Evolutionary conservation across 306 rosid species (phyloP).

Genomic region (Malus asiatica): DNA sequence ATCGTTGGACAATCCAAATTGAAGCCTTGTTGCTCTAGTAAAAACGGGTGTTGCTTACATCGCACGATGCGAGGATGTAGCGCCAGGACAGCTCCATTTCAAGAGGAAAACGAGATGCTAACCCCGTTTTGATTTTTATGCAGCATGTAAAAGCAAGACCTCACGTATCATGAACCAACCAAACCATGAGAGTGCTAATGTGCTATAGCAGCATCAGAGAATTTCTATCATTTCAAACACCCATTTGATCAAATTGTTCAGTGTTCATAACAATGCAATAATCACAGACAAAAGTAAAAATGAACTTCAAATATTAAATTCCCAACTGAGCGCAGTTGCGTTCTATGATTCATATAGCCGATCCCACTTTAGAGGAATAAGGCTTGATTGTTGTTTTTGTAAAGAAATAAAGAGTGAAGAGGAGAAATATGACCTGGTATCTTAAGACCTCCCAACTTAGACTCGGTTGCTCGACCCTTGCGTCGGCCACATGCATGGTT

Average conservation of each 20-base stretch:
- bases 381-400: no score
- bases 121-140: background rate
- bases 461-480: no score
- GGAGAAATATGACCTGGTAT: no score
- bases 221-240: background rate
- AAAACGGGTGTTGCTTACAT: no score
- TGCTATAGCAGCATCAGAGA: background rate
- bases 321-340: rapidly evolving
- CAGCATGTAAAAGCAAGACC: background rate
- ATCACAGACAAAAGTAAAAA: background rate
- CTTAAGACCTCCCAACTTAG: no score
- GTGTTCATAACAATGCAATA: background rate
- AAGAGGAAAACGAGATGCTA: background rate
- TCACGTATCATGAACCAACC: background rate
- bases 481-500: no score
- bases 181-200: no score
- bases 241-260: background rate
- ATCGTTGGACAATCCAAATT: background rate
- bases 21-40: background rate
- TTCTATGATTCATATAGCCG: no score
- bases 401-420: no score
- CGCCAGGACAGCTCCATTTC: background rate
- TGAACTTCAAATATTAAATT: background rate
- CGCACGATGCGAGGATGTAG: no score
- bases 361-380: no score